A percentile compares a stretch with the other conserved stretches of the same genome.
Conservation (phyloP, 208 protist species). For the Wallacemonas collosoma region DNA sequence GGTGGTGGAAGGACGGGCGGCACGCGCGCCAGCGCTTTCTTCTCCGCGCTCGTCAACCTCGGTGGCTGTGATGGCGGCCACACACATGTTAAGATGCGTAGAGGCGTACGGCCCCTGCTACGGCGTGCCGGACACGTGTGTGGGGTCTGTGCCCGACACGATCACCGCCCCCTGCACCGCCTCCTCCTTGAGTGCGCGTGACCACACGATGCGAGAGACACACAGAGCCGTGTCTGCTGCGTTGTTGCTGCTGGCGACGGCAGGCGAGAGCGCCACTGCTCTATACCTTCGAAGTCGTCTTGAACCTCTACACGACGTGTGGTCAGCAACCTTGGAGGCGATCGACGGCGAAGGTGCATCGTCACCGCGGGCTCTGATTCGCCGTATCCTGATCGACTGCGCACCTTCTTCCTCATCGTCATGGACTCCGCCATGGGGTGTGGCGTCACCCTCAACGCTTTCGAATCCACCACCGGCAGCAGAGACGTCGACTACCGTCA, state of each 20-base stretch:
- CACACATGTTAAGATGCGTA: neutral
- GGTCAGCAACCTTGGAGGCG: neutral
- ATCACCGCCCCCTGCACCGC: too few species aligned
- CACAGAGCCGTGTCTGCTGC: conserved; percentile 20
- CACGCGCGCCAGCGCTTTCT: neutral
- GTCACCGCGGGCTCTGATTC: neutral
- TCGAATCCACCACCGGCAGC: neutral
- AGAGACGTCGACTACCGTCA: neutral
- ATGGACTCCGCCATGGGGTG: neutral
- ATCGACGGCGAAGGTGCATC: neutral
- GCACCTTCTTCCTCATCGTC: neutral
- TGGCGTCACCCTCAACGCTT: neutral
- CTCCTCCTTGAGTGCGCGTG: too few species aligned
- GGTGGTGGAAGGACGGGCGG: too few species aligned
- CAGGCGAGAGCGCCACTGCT: conserved; percentile 28
- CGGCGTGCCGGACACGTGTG: neutral
- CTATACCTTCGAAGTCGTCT: conserved; percentile 39
- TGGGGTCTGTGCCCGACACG: too few species aligned
- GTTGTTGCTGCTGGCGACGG: conserved; percentile 21
- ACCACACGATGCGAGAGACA: neutral
- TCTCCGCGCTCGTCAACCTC: neutral
- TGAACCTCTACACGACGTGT: neutral
- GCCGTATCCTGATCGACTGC: neutral
- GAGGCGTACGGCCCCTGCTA: neutral
- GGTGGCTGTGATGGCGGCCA: neutral